phyloP scores from a whole-genome alignment of 2,329 filamentous ascomycete species.

The Nemania sp. region DNA sequence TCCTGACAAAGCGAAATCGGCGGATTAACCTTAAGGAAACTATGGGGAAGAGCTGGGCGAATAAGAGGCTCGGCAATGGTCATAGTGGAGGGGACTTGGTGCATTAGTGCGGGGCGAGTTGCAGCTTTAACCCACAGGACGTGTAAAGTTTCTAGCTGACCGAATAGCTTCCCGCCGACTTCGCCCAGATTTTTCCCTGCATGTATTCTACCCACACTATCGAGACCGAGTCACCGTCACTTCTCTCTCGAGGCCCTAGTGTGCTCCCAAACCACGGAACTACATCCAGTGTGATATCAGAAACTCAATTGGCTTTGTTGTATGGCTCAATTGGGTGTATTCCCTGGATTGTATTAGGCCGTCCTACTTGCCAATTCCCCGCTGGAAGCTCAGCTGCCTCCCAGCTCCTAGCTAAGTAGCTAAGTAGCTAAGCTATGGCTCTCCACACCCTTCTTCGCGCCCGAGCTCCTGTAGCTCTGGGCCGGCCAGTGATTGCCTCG shows the following conservation, averaged over 20 bases:
- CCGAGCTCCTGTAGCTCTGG: constrained; percentile 48
- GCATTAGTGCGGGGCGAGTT: constrained; percentile 25
- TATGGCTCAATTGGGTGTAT: constrained; percentile 28
- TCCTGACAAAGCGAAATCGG: constrained; percentile 32
- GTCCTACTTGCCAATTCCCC: constrained; percentile 22
- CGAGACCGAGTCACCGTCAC: neutral
- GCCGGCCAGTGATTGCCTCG: constrained; percentile 43
- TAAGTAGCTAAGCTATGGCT: constrained; percentile 50
- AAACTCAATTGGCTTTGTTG: constrained; percentile 19
- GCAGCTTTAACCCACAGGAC: constrained; percentile 9
- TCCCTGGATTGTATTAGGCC: neutral
- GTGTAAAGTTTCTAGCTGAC: constrained; percentile 5
- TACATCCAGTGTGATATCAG: neutral
- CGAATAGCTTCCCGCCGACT: constrained; percentile 37
- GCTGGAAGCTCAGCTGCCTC: constrained; percentile 26
- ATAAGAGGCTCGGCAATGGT: constrained; percentile 35
- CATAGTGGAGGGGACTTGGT: constrained; percentile 22
- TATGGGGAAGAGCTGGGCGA: constrained; percentile 19
- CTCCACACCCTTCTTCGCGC: constrained; percentile 49
- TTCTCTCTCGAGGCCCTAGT: neutral
- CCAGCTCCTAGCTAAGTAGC: constrained; percentile 16
- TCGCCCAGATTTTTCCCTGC: constrained; percentile 38
- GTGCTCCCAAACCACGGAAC: neutral
- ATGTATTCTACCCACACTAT: neutral
- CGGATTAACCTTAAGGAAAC: neutral